Conservation (phyloP, 352 stramenopile genomes). For the Globisporangium paddicum region DNA sequence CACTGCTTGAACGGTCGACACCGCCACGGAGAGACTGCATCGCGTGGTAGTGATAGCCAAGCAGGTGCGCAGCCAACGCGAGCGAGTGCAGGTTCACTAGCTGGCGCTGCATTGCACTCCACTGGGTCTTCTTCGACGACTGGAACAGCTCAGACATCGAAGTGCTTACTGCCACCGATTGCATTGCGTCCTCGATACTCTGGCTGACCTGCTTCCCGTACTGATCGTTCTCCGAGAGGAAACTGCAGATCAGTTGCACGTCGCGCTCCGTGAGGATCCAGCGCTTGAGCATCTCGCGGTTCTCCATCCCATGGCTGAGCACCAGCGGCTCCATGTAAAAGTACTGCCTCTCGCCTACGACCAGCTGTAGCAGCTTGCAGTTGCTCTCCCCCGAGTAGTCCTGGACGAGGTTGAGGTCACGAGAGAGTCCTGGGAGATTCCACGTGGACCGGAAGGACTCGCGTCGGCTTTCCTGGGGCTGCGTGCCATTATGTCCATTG, state of each 20-base stretch:
- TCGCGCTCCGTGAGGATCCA: slow-evolving; percentile 39
- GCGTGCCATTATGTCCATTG: not conserved
- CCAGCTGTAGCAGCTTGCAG: slow-evolving; percentile 48
- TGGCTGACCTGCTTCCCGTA: slow-evolving; percentile 27
- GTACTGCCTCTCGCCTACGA: slow-evolving; percentile 69
- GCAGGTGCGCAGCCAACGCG: slow-evolving; percentile 45
- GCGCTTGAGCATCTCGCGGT: slow-evolving; percentile 18
- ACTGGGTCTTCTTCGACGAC: slow-evolving; percentile 38
- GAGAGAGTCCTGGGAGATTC: slow-evolving; percentile 46
- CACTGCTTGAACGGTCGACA: slow-evolving; percentile 5
- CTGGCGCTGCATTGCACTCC: slow-evolving; percentile 51
- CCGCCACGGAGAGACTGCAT: slow-evolving; percentile 11
- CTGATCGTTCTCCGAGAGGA: slow-evolving; percentile 20
- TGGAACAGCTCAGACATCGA: slow-evolving; percentile 24
- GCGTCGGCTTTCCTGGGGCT: slow-evolving; percentile 4
- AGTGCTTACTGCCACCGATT: not conserved
- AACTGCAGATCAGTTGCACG: slow-evolving; percentile 30
- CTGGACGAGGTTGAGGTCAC: slow-evolving; percentile 75
- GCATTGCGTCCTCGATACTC: not conserved
- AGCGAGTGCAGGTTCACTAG: slow-evolving; percentile 55
- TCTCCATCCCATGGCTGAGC: slow-evolving; percentile 14
- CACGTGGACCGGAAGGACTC: slow-evolving; percentile 58
- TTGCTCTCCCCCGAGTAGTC: slow-evolving; percentile 68
- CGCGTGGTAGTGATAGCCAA: slow-evolving; percentile 54
- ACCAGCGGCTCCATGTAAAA: slow-evolving; percentile 66